phyloP scores from a whole-genome alignment of 2,329 filamentous ascomycete genomes.

The Dactylellina parvicollis region DNA sequence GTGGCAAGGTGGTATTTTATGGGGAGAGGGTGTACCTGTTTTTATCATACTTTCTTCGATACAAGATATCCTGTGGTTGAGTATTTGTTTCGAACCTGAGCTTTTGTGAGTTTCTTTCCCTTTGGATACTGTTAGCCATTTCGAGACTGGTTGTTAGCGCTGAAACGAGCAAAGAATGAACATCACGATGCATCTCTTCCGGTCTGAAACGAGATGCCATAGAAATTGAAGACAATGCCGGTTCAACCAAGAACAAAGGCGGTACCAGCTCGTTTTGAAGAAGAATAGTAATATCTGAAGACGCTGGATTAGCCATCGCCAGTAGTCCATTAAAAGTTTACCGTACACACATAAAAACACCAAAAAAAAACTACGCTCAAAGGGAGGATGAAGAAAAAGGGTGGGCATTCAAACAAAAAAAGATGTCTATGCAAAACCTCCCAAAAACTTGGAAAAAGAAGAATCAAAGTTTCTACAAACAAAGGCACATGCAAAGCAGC shows the following conservation, averaged over 20 bases:
- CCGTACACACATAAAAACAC: constrained; percentile 27
- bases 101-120: background rate
- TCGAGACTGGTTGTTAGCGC: background rate
- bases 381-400: background rate
- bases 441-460: background rate
- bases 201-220: background rate
- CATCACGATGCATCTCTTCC: background rate
- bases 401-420: background rate
- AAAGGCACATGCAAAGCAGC: no score
- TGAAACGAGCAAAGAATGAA: background rate
- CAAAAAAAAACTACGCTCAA: background rate
- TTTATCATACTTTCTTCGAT: no score
- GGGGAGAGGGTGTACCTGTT: no score
- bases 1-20: no score
- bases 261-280: no score
- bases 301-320: constrained; percentile 36
- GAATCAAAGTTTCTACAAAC: no score
- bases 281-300: constrained; percentile 33
- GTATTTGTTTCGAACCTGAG: background rate
- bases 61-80: no score
- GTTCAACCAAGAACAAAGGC: no score
- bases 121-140: background rate
- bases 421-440: background rate
- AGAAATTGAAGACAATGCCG: no score
- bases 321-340: constrained; percentile 51